Evolutionary conservation across 805 yeast genomes (phyloP), one percentile per base, ranked within the genome.

Genomic region (Pichia phayaonensis): DNA sequence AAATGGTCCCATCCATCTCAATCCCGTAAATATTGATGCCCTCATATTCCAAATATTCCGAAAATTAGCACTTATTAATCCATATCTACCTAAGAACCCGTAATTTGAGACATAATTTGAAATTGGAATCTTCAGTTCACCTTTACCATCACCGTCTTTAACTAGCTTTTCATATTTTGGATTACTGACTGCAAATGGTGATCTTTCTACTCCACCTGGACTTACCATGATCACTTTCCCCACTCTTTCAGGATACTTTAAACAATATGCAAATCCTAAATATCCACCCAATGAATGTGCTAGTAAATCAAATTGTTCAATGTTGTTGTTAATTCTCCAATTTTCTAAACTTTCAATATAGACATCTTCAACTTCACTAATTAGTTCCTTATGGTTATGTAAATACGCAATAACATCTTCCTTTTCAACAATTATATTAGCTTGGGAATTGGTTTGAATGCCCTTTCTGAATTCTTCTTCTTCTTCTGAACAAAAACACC

Each of bases 251-350:
- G 90, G 88, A 58, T 83, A 74, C 53, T 71, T 77, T 42, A 80
- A 60, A 2, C 86, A 73, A 62, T 84, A 86, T 8, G 82, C 76
- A 45, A 78, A 77, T 0, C 87, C 77, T 12, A 50, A 12, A 58
- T 84, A 83, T 0, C 89, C 94, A 31, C 95, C 95, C 55, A 79
- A 80, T 0, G 95, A 86, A 64, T 87, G 95, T 0, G 89, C 92
- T 21, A 86, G 67, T 15, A 87, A 61, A 58, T 78, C 84, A 40
- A 87, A 74, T 54, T 77, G 73, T 1, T 71, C 74, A 12, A 86
- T 62, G 0, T 72, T 71, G 21, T 75, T 68, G 10, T 59, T 66
- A 8, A 50, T 52, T 57, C 94, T 69, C 94, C 95, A 86, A 8
- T 66, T 62, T 47, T 86, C 92, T 8, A 87, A 63, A 2, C 83